phyloP scores from a whole-genome alignment of 257 asterid genomes.

The Nicotiana tomentosiformis region DNA sequence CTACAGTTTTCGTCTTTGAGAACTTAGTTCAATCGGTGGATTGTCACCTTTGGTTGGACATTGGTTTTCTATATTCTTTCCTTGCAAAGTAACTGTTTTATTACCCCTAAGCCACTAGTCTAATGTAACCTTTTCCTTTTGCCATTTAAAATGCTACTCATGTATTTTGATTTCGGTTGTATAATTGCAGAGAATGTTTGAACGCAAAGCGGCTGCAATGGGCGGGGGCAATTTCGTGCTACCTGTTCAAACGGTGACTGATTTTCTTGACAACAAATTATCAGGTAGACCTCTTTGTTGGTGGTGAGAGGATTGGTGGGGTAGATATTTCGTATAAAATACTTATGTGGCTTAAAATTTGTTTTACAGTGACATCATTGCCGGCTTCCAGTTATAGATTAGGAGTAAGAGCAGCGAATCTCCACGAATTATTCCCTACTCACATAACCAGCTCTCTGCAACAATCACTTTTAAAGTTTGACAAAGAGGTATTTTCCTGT shows the following conservation, averaged over 20 bases:
- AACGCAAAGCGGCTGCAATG: constrained; percentile 72
- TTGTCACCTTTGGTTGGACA: background rate
- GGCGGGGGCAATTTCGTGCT: constrained; percentile 95
- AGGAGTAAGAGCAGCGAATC: constrained; percentile 81
- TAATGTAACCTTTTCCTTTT: background rate
- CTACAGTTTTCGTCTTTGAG: background rate
- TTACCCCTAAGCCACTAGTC: too few species aligned
- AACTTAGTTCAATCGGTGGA: background rate
- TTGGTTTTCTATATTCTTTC: background rate
- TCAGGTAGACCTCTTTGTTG: constrained; percentile 38
- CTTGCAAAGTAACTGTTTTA: background rate
- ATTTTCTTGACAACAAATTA: constrained; percentile 59
- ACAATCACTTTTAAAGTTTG: constrained; percentile 59
- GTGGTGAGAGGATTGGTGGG: background rate
- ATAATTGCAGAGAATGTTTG: constrained; percentile 50
- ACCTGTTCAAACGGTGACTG: constrained; percentile 77
- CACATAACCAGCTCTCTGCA: constrained; percentile 71
- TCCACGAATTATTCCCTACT: constrained; percentile 67
- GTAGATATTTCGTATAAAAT: background rate
- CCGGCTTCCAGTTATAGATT: constrained; percentile 91
- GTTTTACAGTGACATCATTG: constrained; percentile 46
- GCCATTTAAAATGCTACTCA: background rate
- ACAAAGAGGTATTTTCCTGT: constrained; percentile 53
- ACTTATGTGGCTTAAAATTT: constrained; percentile 17
- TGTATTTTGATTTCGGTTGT: background rate